phyloP scores from a whole-genome alignment of 2,329 filamentous ascomycete species.

The Seiridium unicorne region DNA sequence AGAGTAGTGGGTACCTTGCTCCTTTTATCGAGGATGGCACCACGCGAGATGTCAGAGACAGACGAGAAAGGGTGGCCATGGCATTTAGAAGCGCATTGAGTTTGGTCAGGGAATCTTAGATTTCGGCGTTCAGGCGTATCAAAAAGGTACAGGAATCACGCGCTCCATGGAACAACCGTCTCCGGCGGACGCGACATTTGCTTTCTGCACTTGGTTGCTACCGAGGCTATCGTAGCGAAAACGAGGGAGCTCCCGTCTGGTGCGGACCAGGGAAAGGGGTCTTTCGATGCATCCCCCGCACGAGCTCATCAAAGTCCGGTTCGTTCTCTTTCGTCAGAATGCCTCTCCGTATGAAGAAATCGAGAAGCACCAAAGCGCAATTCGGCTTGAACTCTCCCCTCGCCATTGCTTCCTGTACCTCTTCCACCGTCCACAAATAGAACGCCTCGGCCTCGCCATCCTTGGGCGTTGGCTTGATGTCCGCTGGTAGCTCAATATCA shows the following conservation, averaged over 20 bases:
- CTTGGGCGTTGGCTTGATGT: constrained; percentile 70
- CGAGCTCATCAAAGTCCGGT: constrained; percentile 73
- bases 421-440: constrained; percentile 71
- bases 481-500: constrained; percentile 73
- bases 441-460: constrained; percentile 91
- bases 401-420: constrained; percentile 69
- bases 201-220: neutral
- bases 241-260: constrained; percentile 22
- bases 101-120: neutral
- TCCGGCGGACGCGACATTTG: neutral
- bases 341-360: constrained; percentile 87
- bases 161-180: too few relatives aligned
- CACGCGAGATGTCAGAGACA: too few relatives aligned
- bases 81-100: neutral
- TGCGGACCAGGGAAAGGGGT: constrained; percentile 77
- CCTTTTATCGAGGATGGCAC: too few relatives aligned
- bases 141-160: neutral
- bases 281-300: constrained; percentile 70
- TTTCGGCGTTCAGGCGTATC: constrained; percentile 2
- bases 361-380: constrained; percentile 77
- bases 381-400: constrained; percentile 88
- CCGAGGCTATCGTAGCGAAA: neutral
- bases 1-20: too few relatives aligned
- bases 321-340: constrained; percentile 79
- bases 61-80: neutral